Evolutionary conservation across 2,329 filamentous ascomycete species (phyloP), one percentile per base, ranked within the genome.

Genomic region (Malbranchea zuffiana): DNA sequence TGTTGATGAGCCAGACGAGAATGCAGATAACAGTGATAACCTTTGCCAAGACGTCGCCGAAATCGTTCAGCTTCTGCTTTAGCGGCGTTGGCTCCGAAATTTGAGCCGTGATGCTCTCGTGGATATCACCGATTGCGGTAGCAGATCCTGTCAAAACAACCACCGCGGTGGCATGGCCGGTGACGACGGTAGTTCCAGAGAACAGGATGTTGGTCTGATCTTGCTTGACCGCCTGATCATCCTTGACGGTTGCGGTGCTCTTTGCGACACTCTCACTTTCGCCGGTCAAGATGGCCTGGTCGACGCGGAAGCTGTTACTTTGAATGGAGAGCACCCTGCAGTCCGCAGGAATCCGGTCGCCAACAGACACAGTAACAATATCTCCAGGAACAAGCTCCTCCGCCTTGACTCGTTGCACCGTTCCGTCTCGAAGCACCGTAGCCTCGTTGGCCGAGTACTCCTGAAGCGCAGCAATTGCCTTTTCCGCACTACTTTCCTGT

Each of bases 371-470:
- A 25, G 82, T 80, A 38, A 98, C 71, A 41, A 98, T 76, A 57
- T 98, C 90, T 53, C 90, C 90, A 8, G 92, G 90, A 16, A 98
- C 90, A 49, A 98, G 66, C 47, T 96, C 86, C 53, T 98, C 90
- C n/a, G 90, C 90, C 69, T 90, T 93, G 65, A 98, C 67, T 48
- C 82, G 77, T 47, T 78, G 75, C 44, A 88, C 68, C 50, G 80
- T 75, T 34, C 88, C 86, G 65, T 88, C 79, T 53, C 90, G 82
- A 41, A 94, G 62, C 36, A 93, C 88, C 57, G 88, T 98, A 50
- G 90, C 88, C 62, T 94, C 85, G 63, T 96, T 98, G 54, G 90
- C 90, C 19, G 88, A 96, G 67, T 98, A 98, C 73, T 98, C 88
- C 65, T 98, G 90, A 40, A 98, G 75, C 29, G 90, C 90, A 17